Conservation (phyloP, 306 rosid genomes). For the Malus sieversii region DNA sequence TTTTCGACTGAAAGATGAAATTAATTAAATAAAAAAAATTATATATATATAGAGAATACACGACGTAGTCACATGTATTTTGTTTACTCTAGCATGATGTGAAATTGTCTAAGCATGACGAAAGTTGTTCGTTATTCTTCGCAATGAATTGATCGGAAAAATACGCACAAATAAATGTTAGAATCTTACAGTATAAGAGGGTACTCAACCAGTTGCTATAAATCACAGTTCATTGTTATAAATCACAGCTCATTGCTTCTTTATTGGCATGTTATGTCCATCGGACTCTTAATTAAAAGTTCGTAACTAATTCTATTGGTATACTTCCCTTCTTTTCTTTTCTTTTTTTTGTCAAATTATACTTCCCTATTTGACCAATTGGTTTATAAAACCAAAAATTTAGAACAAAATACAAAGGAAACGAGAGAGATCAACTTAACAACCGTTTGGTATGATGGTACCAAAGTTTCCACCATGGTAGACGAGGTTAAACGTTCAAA, state of each 20-base stretch:
- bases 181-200: too few relatives aligned
- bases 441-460: too few relatives aligned
- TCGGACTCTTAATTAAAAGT: too few relatives aligned
- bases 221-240: too few relatives aligned
- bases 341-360: too few relatives aligned
- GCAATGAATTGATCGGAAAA: neutral
- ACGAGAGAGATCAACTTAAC: neutral
- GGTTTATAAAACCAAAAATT: neutral
- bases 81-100: too few relatives aligned
- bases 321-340: neutral
- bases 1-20: neutral
- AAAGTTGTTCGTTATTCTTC: neutral
- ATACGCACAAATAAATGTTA: neutral
- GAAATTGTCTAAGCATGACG: neutral
- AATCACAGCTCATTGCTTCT: too few relatives aligned
- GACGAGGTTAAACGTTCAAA: too few relatives aligned
- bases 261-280: too few relatives aligned
- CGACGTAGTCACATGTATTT: neutral
- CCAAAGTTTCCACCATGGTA: rapidly evolving
- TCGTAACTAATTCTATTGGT: neutral
- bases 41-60: too few relatives aligned
- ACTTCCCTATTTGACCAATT: neutral
- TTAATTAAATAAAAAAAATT: neutral
- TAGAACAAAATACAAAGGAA: neutral
- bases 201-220: too few relatives aligned